Evolutionary conservation across 352 stramenopile species (phyloP).

Genomic region (Aphanomyces astaci): DNA sequence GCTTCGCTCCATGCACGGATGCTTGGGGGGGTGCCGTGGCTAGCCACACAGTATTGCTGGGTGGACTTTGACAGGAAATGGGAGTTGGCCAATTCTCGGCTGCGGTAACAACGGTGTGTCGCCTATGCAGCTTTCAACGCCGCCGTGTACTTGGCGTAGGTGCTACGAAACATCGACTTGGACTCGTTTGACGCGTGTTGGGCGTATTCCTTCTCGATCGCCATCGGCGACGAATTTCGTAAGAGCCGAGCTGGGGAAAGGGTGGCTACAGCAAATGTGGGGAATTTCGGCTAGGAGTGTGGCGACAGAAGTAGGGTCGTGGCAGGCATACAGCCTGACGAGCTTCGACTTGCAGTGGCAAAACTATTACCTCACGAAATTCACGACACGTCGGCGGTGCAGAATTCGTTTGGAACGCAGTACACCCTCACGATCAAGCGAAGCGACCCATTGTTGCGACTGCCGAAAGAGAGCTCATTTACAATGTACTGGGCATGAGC

Average conservation of each 20-base stretch:
- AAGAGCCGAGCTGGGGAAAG: not conserved
- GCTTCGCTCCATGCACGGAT: not conserved
- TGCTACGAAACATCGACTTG: conserved; percentile 15
- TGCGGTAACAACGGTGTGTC: not conserved
- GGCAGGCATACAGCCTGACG: not conserved
- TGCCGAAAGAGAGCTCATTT: not conserved
- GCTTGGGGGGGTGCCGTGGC: conserved; percentile 10
- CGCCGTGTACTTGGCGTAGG: conserved; percentile 8
- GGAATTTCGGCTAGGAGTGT: not conserved
- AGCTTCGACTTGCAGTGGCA: conserved; percentile 1
- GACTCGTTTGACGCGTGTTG: not conserved
- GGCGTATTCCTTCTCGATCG: not conserved
- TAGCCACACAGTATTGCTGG: conserved; percentile 17
- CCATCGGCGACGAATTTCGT: not conserved
- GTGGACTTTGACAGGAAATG: not conserved
- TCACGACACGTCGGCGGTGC: not conserved
- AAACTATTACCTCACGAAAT: conserved; percentile 8
- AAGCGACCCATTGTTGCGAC: not conserved
- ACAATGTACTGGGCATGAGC: conserved; percentile 7
- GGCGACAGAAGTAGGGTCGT: not conserved
- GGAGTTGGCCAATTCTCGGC: conserved; percentile 1
- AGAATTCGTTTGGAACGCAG: not conserved
- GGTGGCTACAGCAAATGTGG: not conserved
- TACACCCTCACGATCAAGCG: not conserved
- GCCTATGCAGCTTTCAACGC: not conserved